Evolutionary conservation across 352 stramenopile species (phyloP).

Genomic region (Pythium guiyangense): DNA sequence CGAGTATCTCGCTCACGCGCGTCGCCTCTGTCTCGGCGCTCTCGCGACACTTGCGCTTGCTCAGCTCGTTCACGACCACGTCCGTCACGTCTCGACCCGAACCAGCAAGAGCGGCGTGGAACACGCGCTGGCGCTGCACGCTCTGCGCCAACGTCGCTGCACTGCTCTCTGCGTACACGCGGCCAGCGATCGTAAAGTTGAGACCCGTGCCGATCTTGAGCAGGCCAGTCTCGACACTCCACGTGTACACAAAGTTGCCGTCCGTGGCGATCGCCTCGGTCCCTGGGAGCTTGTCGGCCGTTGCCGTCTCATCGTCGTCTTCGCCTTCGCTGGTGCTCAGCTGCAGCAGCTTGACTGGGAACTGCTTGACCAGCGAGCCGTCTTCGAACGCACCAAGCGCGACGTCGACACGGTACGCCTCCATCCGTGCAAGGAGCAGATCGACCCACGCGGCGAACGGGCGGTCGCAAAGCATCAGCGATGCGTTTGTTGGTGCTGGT

Average conservation of each 20-base stretch:
- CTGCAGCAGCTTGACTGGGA: slow-evolving; percentile 42
- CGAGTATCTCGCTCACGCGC: slow-evolving; percentile 15
- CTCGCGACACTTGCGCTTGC: neutral
- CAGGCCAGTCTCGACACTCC: slow-evolving; percentile 36
- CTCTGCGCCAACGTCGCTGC: slow-evolving; percentile 25
- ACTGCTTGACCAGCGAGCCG: slow-evolving; percentile 30
- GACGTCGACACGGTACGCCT: slow-evolving; percentile 54
- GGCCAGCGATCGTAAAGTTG: slow-evolving; percentile 69
- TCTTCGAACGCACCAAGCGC: slow-evolving; percentile 45
- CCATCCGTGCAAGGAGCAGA: slow-evolving; percentile 33
- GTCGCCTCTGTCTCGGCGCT: neutral
- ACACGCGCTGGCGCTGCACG: slow-evolving; percentile 19
- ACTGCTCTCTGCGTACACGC: slow-evolving; percentile 44
- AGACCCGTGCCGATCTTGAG: slow-evolving; percentile 63
- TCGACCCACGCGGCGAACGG: slow-evolving; percentile 36
- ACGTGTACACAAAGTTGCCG: slow-evolving; percentile 65
- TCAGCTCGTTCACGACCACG: slow-evolving; percentile 14
- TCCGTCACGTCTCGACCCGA: slow-evolving; percentile 38
- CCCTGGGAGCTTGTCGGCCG: slow-evolving; percentile 11
- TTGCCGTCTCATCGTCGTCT: neutral
- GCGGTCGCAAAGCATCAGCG: slow-evolving; percentile 14
- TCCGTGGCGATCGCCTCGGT: slow-evolving; percentile 44
- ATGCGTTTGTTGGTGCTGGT: neutral
- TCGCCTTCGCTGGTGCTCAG: slow-evolving; percentile 3
- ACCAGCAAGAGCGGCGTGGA: slow-evolving; percentile 31